These are phyloP conservation scores for Tetrahymena borealis DNA, from an alignment of 73 alveolate species.

Conservation along the genomic window DNA sequence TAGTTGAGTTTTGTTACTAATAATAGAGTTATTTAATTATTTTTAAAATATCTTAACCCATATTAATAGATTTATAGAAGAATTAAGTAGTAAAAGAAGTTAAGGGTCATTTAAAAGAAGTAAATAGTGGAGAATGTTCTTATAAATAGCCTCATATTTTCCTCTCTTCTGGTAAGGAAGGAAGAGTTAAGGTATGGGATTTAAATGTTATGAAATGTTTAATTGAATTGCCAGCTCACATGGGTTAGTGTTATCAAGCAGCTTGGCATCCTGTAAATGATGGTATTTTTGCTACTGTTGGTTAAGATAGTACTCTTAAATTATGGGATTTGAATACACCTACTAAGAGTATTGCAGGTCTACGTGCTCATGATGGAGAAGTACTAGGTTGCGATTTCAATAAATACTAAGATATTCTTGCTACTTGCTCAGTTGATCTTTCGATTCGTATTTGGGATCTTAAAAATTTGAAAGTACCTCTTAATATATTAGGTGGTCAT, in stretches of 20 bases:
- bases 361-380: conserved; percentile 79
- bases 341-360: conserved; percentile 69
- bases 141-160: conserved; percentile 15
- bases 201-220: conserved; percentile 27
- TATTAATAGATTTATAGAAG: conserved; percentile 44
- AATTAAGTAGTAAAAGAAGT: neutral
- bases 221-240: conserved; percentile 19
- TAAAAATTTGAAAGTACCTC: conserved; percentile 58
- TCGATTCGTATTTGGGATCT: conserved; percentile 78
- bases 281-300: conserved; percentile 52
- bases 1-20: too few relatives aligned
- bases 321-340: conserved; percentile 87
- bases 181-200: conserved; percentile 30
- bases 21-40: neutral
- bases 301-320: conserved; percentile 81
- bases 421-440: conserved; percentile 84
- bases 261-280: conserved; percentile 50
- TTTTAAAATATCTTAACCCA: conserved; percentile 42
- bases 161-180: conserved; percentile 19
- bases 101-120: conserved; percentile 11
- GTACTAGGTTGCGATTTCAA: conserved; percentile 86
- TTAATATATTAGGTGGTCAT: conserved; percentile 75
- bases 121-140: conserved; percentile 20
- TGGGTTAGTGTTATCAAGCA: conserved; percentile 18
- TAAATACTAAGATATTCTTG: conserved; percentile 77